phyloP scores from a whole-genome alignment of 768 basidiomycete genomes.

The Podaxis sp. region DNA sequence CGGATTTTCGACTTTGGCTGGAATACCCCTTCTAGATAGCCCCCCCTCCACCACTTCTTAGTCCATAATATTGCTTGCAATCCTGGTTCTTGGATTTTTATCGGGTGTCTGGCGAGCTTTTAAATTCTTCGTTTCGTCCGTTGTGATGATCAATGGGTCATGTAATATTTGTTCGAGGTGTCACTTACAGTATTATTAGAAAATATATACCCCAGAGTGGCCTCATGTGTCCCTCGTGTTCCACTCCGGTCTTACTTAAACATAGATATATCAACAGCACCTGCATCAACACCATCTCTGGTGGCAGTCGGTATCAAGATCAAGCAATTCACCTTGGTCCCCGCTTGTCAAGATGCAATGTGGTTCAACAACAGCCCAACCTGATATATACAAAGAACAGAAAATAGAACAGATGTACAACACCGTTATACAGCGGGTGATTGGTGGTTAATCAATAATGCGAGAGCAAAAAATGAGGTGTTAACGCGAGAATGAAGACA shows the following conservation, averaged over 20 bases:
- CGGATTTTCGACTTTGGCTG: neutral
- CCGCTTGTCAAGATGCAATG: neutral
- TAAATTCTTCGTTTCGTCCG: neutral
- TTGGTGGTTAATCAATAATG: neutral
- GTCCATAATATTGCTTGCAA: neutral
- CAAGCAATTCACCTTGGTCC: no score
- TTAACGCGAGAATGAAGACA: neutral
- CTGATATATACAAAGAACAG: neutral
- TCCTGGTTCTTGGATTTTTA: neutral
- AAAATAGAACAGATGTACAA: neutral
- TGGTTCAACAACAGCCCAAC: neutral
- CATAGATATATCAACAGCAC: neutral
- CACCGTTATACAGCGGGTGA: neutral
- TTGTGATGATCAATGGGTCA: neutral
- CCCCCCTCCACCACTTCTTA: neutral
- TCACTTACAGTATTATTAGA: neutral
- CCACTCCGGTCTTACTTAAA: neutral
- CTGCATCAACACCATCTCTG: neutral
- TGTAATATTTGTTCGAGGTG: neutral
- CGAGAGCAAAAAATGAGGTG: neutral
- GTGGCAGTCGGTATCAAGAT: no score
- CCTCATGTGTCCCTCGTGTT: neutral
- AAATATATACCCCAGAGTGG: neutral
- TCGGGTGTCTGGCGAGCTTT: neutral
- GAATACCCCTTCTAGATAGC: neutral